Evolutionary conservation across 306 rosid genomes (phyloP).

Genomic region (Quercus dentata): DNA sequence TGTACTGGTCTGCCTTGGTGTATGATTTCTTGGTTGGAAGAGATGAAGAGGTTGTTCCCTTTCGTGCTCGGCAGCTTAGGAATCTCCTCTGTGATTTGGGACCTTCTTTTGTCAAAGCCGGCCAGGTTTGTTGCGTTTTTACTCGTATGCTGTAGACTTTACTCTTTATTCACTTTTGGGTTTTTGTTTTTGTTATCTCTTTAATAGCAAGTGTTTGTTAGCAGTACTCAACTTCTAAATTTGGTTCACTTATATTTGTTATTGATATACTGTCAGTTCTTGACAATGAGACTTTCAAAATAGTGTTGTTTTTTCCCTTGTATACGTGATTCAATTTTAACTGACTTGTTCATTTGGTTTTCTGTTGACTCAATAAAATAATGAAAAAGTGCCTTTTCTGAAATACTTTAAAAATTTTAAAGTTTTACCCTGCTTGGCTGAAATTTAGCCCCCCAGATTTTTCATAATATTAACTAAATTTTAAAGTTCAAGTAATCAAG

Average conservation of each 20-base stretch:
- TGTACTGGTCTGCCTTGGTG: constrained; percentile 78
- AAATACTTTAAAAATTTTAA: not conserved
- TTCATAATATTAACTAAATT: not conserved
- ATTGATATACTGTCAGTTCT: not conserved
- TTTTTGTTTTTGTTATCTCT: not conserved
- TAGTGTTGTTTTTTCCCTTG: not conserved
- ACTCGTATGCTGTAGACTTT: constrained; percentile 1
- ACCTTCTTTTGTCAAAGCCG: constrained; percentile 96
- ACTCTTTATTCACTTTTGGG: not conserved
- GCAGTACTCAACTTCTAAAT: not conserved
- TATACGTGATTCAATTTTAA: not conserved
- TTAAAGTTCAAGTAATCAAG: too few species aligned
- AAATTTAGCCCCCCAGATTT: not conserved
- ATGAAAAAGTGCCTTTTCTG: not conserved
- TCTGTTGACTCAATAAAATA: not conserved
- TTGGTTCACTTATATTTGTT: not conserved
- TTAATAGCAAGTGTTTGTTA: not conserved
- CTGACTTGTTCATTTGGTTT: not conserved
- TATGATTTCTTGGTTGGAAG: constrained; percentile 92
- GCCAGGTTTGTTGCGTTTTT: constrained; percentile 61
- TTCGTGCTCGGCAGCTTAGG: constrained; percentile 96
- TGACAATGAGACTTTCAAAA: not conserved
- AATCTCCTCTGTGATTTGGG: constrained; percentile 90
- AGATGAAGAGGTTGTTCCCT: constrained; percentile 97
- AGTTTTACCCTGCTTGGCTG: not conserved